phyloP scores from a whole-genome alignment of 208 protist genomes.

The Borovskyia barvae region DNA sequence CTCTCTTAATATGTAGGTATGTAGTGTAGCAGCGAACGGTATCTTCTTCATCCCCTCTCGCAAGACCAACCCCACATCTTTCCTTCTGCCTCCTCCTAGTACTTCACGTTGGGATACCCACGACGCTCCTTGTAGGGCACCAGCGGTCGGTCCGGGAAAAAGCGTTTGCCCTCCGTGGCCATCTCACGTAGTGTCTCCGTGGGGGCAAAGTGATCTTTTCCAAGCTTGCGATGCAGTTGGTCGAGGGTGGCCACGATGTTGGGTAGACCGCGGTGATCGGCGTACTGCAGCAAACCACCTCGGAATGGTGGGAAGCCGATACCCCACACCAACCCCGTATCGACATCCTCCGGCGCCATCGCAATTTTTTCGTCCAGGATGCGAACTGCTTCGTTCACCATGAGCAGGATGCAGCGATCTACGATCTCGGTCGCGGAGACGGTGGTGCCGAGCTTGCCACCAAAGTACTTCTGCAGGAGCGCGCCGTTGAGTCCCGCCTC shows the following conservation, averaged over 20 bases:
- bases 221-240: slow-evolving; percentile 38
- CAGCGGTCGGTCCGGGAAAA: slow-evolving; percentile 78
- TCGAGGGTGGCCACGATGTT: slow-evolving; percentile 55
- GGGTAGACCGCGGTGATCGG: slow-evolving; percentile 61
- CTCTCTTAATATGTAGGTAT: too few relatives aligned
- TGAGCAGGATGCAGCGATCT: slow-evolving; percentile 79
- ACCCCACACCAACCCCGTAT: slow-evolving; percentile 88
- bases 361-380: slow-evolving; percentile 77
- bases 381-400: slow-evolving; percentile 82
- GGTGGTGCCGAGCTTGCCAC: slow-evolving; percentile 22
- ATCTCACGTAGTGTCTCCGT: slow-evolving; percentile 52
- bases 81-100: slow-evolving; percentile 13
- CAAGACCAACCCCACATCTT: not conserved
- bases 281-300: slow-evolving; percentile 79
- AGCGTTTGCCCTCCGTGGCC: slow-evolving; percentile 54
- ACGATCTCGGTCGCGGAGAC: slow-evolving; percentile 62
- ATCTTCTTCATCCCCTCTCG: too few relatives aligned
- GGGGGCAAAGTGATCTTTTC: slow-evolving; percentile 64
- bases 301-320: slow-evolving; percentile 84
- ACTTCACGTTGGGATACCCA: slow-evolving; percentile 52
- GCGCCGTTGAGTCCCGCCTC: slow-evolving; percentile 49
- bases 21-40: too few relatives aligned
- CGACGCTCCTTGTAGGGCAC: slow-evolving; percentile 72
- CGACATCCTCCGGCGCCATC: slow-evolving; percentile 65
- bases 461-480: slow-evolving; percentile 32